Percentiles rank a stretch among this genome's conserved stretches.
Conservation (phyloP, 805 yeast species). For the Starmerella tilneyi region DNA sequence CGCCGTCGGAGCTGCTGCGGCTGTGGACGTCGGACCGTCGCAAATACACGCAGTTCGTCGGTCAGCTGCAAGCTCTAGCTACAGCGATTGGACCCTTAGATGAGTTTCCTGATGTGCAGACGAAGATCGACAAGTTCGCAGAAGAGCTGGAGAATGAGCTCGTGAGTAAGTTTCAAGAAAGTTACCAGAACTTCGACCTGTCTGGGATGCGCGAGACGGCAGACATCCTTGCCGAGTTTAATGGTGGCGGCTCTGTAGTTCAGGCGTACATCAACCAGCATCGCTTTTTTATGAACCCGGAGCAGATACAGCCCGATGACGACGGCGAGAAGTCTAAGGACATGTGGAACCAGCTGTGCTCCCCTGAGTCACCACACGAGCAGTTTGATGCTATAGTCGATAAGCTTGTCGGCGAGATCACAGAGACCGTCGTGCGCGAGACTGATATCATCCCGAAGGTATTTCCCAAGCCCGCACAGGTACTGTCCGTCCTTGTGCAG, state of each 20-base stretch:
- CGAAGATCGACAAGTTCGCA: conserved; percentile 56
- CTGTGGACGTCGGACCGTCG: conserved; percentile 50
- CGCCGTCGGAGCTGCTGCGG: conserved; percentile 45
- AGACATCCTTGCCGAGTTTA: conserved; percentile 61
- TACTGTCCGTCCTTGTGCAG: conserved; percentile 58
- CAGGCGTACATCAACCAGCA: conserved; percentile 74
- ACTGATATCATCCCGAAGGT: conserved; percentile 63
- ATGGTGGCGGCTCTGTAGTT: conserved; percentile 74
- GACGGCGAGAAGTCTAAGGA: conserved; percentile 26
- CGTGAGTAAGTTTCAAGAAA: conserved; percentile 58
- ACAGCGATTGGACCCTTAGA: conserved; percentile 41
- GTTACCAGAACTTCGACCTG: conserved; percentile 60
- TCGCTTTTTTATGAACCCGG: conserved; percentile 50
- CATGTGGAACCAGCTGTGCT: conserved; percentile 49
- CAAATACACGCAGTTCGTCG: conserved; percentile 59
- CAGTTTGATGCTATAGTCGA: conserved; percentile 46
- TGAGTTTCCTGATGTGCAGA: conserved; percentile 28
- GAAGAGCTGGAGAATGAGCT: conserved; percentile 65
- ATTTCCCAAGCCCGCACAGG: conserved; percentile 57
- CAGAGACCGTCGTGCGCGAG: conserved; percentile 55
- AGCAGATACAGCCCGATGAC: conserved; percentile 23
- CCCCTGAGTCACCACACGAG: conserved; percentile 44
- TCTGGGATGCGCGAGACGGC: conserved; percentile 66
- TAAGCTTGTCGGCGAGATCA: conserved; percentile 45
- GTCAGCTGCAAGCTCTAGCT: conserved; percentile 55